Base-by-base conservation (phyloP, 768 basidiomycete genomes). In the Termitomyces sp. region DNA sequence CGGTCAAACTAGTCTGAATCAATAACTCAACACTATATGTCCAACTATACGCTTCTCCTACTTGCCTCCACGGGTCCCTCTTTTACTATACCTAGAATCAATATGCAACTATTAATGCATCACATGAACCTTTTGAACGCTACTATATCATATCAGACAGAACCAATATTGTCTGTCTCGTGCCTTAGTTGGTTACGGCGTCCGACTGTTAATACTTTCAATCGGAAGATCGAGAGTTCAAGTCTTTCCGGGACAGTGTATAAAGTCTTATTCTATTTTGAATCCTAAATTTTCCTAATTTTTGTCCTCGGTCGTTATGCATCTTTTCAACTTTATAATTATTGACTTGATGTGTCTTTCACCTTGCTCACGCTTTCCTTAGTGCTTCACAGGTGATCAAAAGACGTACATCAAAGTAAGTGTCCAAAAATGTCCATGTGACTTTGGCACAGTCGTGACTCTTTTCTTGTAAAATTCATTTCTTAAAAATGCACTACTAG, bases 181-280 rank as follows among this genome's bases (percentile, higher is more conserved):
- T 48, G 47, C 30, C 47, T 48, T 48, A 48, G 47, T 48, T 48
- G 47, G 47, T 48, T 48, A 48, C 47, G 47, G 47, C 47, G 47
- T 48, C 47, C 47, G 47, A 48, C 47, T 48, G 47, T 48, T 48
- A 48, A 14, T 19, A 0, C 47, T 48, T 30, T 48, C 12, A 48
- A 48, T 48, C 47, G 47, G 47, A 48, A 48, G 47, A 48, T 48
- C 47, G 47, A 48, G 47, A 48, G 47, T 48, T 48, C 47, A 48
- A 48, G 47, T 48, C 47, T 48, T 30, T 48, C 47, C 47, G 47
- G 47, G 47, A 48, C 47, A 48, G 47, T 41, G 4, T 8, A 37
- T 37, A 23, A 23, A 23, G 33, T 3, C 11, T 33, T 33, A 33
- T 10, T 11, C 11, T 33, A 33, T 30, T 30, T 35, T 35, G 1